phyloP scores from a whole-genome alignment of 1,284 basidiomycete genomes.

The Clitocybe nebularis region DNA sequence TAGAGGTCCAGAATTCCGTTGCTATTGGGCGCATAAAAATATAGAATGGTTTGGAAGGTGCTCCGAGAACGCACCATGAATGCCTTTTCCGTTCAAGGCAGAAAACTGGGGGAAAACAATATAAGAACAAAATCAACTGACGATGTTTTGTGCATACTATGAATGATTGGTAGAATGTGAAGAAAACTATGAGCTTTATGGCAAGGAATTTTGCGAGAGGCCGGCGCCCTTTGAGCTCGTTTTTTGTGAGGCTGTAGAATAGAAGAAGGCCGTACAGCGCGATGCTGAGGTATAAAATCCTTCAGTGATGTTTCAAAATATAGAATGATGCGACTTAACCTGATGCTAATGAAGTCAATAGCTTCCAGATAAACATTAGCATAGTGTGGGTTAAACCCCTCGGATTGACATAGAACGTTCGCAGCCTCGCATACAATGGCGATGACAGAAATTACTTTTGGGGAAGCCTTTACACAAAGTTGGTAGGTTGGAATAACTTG shows the following conservation, averaged over 20 bases:
- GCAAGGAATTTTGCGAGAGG: constrained; percentile 79
- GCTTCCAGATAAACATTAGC: constrained; percentile 68
- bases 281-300: constrained; percentile 40
- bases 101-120: constrained; percentile 55
- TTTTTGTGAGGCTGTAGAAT: constrained; percentile 77
- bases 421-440: constrained; percentile 69
- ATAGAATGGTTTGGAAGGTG: neutral
- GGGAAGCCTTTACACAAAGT: too few species aligned
- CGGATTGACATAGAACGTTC: constrained; percentile 61
- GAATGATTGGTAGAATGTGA: constrained; percentile 75
- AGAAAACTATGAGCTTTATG: constrained; percentile 83
- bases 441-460: constrained; percentile 50
- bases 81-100: constrained; percentile 53
- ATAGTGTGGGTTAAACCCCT: constrained; percentile 53
- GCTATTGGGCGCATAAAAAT: constrained; percentile 29
- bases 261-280: constrained; percentile 75
- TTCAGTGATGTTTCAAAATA: neutral
- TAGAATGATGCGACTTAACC: constrained; percentile 38
- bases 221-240: constrained; percentile 66
- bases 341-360: constrained; percentile 75
- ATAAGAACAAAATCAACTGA: too few species aligned
- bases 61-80: constrained; percentile 39
- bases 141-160: constrained; percentile 57
- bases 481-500: too few species aligned
- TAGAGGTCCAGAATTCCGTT: constrained; percentile 73